Evolutionary conservation across 768 basidiomycete species (phyloP), one percentile per base, ranked within the genome.

Genomic region (Cytidiella melzeri): DNA sequence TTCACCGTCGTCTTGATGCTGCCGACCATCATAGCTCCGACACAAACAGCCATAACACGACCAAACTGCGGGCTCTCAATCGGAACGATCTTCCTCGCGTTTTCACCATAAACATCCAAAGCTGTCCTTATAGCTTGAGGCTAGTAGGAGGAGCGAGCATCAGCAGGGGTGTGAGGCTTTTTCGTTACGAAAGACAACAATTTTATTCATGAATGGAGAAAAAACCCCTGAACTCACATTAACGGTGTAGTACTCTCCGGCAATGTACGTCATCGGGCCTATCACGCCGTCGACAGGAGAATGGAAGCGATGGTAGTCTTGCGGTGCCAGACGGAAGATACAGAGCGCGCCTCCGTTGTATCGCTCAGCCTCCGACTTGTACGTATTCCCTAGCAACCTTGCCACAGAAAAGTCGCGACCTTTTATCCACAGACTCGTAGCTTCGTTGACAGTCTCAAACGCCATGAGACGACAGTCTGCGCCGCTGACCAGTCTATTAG

Each of bases 401-500:
- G 69, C 75, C 3, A 97, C 75, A 1, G 83, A 84, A 62, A 99
- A 98, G 57, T 96, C 93, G 38, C 92, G 82, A 3, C 95, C 95
- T 61, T 98, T 97, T 69, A 98, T 95, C 95, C 95, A 99, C 0
- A 99, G 69, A 20, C 75, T 73, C 2, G 92, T 96, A 1, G 95
- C 95, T 48, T 91, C 88, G 42, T 68, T 71, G 6, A 96, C 84
- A 0, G 81, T 85, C 64, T 89, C 84, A 65, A 98, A 99, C 1
- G 85, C 81, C 85, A 97, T 93, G 52, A 96, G 76, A n/a, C 95
- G 85, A 62, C 90, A 97, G 70, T 99, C 95, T 1, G 94, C 96
- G n/a, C 81, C 83, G 50, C 84, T 87, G 49, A 97, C 89, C 11
- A 95, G 73, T 6, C 84, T 81, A 42, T 72, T 77, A 0, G 90